phyloP scores from a whole-genome alignment of 2,329 filamentous ascomycete species.

The Pseudogymnoascus sp. region DNA sequence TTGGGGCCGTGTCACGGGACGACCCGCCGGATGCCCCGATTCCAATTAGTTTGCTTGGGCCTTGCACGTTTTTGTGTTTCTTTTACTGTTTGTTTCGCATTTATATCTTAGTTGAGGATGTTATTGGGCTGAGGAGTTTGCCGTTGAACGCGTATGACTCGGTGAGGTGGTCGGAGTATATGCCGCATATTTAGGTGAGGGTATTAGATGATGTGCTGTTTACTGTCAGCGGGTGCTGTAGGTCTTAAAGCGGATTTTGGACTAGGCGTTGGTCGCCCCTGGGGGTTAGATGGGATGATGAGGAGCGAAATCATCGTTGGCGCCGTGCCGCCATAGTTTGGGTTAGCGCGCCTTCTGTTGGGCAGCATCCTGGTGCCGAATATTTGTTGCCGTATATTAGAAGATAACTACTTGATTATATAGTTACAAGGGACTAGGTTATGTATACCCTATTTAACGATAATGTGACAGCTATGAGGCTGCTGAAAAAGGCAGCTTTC shows the following conservation, averaged over 20 bases:
- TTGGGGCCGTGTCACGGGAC: background rate
- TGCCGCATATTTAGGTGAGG: constrained; percentile 11
- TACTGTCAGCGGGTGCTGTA: background rate
- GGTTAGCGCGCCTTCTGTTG: too few species aligned
- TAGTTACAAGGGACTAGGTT: too few species aligned
- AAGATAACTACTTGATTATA: too few species aligned
- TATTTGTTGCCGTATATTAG: too few species aligned
- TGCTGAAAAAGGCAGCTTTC: too few species aligned
- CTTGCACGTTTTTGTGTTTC: background rate
- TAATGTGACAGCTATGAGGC: too few species aligned
- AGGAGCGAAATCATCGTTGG: too few species aligned
- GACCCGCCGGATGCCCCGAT: background rate
- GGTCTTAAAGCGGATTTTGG: too few species aligned
- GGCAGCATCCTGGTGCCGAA: too few species aligned
- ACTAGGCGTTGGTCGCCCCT: too few species aligned
- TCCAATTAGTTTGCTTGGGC: background rate
- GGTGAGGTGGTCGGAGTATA: constrained; percentile 12
- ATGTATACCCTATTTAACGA: background rate
- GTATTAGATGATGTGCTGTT: background rate
- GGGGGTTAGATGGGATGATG: too few species aligned
- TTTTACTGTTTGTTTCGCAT: background rate
- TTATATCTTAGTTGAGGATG: constrained; percentile 8
- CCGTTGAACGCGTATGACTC: constrained; percentile 12
- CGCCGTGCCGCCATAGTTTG: too few species aligned
- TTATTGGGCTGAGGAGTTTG: constrained; percentile 7